Conservation (phyloP, 768 basidiomycete genomes). For the Pleurotus sapidus region DNA sequence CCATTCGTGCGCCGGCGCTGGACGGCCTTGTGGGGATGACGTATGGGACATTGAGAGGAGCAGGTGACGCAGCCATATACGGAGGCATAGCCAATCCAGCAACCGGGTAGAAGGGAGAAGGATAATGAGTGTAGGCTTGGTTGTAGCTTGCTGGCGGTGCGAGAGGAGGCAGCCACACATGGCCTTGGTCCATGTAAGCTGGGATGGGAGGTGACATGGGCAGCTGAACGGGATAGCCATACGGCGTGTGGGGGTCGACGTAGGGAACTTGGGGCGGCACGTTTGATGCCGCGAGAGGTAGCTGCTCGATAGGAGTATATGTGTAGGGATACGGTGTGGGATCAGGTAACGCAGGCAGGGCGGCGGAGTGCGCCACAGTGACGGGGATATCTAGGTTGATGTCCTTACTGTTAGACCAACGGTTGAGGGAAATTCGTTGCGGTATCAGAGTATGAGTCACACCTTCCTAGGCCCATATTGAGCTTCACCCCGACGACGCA, state of each 20-base stretch:
- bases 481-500: conserved; percentile 63
- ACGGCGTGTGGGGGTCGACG: conserved; percentile 21
- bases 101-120: conserved; percentile 18
- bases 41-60: conserved; percentile 15
- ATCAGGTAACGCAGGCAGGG: conserved; percentile 40
- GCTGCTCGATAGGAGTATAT: conserved; percentile 18
- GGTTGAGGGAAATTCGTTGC: not conserved
- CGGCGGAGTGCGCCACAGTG: conserved; percentile 60
- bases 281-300: conserved; percentile 18
- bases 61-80: conserved; percentile 15
- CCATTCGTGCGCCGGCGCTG: conserved; percentile 42
- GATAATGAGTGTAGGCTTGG: conserved; percentile 29
- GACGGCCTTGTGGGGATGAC: conserved; percentile 39
- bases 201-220: conserved; percentile 36
- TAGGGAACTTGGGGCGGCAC: conserved; percentile 20
- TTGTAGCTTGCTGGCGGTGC: conserved; percentile 18
- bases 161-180: conserved; percentile 49
- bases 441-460: conserved; percentile 16
- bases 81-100: conserved; percentile 14
- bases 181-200: conserved; percentile 42
- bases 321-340: conserved; percentile 17
- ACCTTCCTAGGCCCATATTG: conserved; percentile 73
- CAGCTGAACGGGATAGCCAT: conserved; percentile 28
- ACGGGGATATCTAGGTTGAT: conserved; percentile 63
- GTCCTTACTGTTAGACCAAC: conserved; percentile 55